Percentiles rank a stretch among this genome's conserved stretches.
phyloP scores from a whole-genome alignment of 176 grass and related monocot genomes.

The Raddia guianensis region DNA sequence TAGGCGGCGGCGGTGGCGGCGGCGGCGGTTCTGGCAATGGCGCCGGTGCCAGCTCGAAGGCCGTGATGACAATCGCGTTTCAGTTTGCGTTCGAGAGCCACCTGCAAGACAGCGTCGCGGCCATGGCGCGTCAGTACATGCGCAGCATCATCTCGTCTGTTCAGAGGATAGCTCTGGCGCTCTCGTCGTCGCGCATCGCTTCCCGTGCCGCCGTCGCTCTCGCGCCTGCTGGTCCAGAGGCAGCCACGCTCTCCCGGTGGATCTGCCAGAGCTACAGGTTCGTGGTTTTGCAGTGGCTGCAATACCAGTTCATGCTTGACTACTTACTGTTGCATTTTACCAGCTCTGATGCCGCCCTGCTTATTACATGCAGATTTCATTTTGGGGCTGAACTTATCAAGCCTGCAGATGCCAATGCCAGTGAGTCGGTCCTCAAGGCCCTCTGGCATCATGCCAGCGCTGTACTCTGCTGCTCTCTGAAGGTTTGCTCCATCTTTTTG shows the following conservation, averaged over 20 bases:
- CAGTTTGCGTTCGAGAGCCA: constrained; percentile 95
- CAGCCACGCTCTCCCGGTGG: constrained; percentile 73
- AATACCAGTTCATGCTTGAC: background rate
- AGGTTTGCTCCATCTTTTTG: constrained; percentile 42
- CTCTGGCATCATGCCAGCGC: constrained; percentile 77
- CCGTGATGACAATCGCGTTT: constrained; percentile 90
- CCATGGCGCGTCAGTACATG: constrained; percentile 88
- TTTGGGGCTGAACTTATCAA: constrained; percentile 73
- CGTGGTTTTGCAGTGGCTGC: background rate
- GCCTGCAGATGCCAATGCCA: constrained; percentile 20
- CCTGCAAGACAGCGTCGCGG: constrained; percentile 69
- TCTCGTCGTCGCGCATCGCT: constrained; percentile 55
- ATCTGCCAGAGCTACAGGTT: constrained; percentile 88
- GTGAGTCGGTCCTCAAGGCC: constrained; percentile 53
- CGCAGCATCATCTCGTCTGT: constrained; percentile 77
- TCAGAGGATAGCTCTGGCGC: constrained; percentile 76
- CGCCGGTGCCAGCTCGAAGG: constrained; percentile 37
- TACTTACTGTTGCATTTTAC: background rate
- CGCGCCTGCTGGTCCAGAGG: constrained; percentile 51
- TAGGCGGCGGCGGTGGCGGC: background rate
- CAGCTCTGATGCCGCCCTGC: constrained; percentile 7
- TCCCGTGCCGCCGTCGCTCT: constrained; percentile 16
- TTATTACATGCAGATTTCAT: constrained; percentile 50
- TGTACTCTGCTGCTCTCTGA: constrained; percentile 83
- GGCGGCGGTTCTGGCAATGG: background rate